These are phyloP conservation scores for Coemansia aciculifera DNA, from an alignment of 192 early-diverging fungal genomes.

Conservation along the genomic window DNA sequence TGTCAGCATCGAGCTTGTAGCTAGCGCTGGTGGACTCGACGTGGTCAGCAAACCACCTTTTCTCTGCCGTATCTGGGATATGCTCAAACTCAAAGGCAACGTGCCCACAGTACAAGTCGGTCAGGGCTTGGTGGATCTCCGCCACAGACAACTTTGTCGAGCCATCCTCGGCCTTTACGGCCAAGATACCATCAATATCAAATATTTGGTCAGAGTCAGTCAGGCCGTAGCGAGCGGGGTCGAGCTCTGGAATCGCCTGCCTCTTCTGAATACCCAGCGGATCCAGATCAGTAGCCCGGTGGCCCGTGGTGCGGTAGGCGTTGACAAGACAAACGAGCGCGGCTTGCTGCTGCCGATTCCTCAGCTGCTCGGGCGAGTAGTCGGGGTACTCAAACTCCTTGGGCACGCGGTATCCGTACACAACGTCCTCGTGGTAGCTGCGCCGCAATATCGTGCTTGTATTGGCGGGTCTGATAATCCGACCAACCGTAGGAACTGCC, in stretches of 20 bases:
- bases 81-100: constrained; percentile 97
- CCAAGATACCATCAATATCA: constrained; percentile 75
- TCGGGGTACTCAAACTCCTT: constrained; percentile 69
- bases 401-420: constrained; percentile 87
- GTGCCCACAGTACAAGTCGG: constrained; percentile 71
- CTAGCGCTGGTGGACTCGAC: constrained; percentile 64
- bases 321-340: constrained; percentile 83
- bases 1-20: constrained; percentile 15
- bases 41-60: constrained; percentile 84
- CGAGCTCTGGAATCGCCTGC: constrained; percentile 67
- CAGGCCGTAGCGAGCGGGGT: constrained; percentile 83
- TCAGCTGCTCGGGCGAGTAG: constrained; percentile 76
- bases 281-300: constrained; percentile 82
- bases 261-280: constrained; percentile 68
- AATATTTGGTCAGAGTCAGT: constrained; percentile 58
- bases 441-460: constrained; percentile 13
- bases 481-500: background rate
- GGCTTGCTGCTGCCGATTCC: constrained; percentile 80
- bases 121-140: constrained; percentile 71
- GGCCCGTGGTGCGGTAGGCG: constrained; percentile 78
- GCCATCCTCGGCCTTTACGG: constrained; percentile 56
- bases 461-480: background rate
- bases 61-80: constrained; percentile 81
- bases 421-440: constrained; percentile 75
- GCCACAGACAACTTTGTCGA: constrained; percentile 61